Base-by-base conservation (phyloP, 179 eudicot species). In the Beta macrorhiza region DNA sequence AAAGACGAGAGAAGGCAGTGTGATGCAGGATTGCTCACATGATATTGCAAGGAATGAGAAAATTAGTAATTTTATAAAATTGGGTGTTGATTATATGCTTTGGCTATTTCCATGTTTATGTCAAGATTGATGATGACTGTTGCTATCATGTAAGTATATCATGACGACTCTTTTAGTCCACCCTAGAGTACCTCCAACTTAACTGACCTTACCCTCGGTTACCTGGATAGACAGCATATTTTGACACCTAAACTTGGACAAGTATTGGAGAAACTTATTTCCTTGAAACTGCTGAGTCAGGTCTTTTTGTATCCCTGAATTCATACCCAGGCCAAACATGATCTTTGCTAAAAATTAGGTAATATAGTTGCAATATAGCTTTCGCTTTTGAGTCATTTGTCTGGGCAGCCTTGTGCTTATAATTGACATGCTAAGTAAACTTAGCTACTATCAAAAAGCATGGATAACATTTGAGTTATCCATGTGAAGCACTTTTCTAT, bases 11-110 rank as follows among this genome's bases (percentile, higher is more conserved):
- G 25, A 25, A 25, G 25, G 25, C 25, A 25, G 25, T 25, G 25
- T 25, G 91, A 25, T 61, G 52, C 70, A 45, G 16, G 44, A 45
- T 70, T 71, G 75, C 29, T 71, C 56, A 70, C 78, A 61, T 80
- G 57, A 62, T 55, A 47, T 59, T 72, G 22, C 58, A 59, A 20
- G 69, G n/a, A 44, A 74, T 67, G n/a, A 52, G 25, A 67, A 57
- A 19, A 76, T 49, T 20, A 74, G 42, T 45, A 68, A 74, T 49
- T 19, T 22, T 20, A 56, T 79, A 79, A 37, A 67, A 53, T 72
- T 72, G 76, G 68, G 3, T 72, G 56, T 19, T 77, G 78, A 77
- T 67, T 47, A 68, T 75, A 14, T 67, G 51, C 22, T 19, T 73
- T 51, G 25, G 2, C 32, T 19, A 64, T 57, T 74, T 62, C 29